Base-by-base conservation (phyloP, 2,329 filamentous ascomycete species). In the Blastomyces gilchristii region DNA sequence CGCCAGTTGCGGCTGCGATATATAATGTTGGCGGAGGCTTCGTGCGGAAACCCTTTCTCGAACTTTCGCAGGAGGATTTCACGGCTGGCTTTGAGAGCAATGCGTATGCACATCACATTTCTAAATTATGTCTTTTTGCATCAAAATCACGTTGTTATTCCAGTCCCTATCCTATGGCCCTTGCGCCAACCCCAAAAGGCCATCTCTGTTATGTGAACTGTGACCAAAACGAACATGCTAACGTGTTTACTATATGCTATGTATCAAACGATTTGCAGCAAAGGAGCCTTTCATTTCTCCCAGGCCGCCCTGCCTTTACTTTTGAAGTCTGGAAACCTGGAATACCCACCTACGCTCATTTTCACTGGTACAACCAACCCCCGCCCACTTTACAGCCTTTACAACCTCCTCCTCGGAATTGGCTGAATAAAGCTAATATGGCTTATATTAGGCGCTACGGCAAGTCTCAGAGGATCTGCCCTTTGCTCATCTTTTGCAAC, bases 271-370 rank as follows among this genome's bases (percentile, higher is more conserved):
- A 37, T 56, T 3, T 60, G 63, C 61, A 78, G 76, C 53, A 72
- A 74, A 47, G 90, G 90, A 14, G 87, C 88, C 37, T 91, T 90
- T 74, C 77, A 87, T 69, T 96, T 96, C 74, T 85, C 89, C 0
- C 86, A 93, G 73, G 80, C 81, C 2, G 79, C 84, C 0, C 76
- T 96, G 0, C 91, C 91, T 0, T 79, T 87, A 0, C 82, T 96
- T 0, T 81, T 92, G 1, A 80, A 85, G 28, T 80, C 86, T 0
- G 73, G 74, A 0, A 76, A 78, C 53, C 74, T 82, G 0, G 79
- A 82, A 41, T 76, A 90, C 70, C 89, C 91, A 4, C 91, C 91
- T 0, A 87, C 88, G 0, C 79, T 96, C 25, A 87, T 96, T 70
- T 89, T 95, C 75, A 96, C 91, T 0, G 69, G 69, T 70, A 64